Base-by-base conservation (phyloP, 2,329 filamentous ascomycete species). In the Didymella glomerata region DNA sequence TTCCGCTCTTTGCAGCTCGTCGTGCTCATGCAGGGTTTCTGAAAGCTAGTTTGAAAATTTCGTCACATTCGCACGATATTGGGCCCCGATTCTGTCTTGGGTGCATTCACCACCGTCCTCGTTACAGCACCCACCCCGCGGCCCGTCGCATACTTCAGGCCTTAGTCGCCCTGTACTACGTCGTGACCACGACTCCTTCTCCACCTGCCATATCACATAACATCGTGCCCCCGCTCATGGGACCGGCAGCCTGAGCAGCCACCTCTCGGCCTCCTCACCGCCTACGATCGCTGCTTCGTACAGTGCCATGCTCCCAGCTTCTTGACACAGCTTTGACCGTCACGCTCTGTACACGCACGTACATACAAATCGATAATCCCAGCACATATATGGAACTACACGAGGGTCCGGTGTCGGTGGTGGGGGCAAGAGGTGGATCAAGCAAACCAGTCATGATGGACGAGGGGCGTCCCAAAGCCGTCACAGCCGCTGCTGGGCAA, bases 401-500 rank as follows among this genome's bases (percentile, higher is more conserved):
- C 54, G 61, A 72, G 64, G 68, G 67, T 58, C 59, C 73, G 48
- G 68, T 69, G 52, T 60, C 67, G 63, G 71, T 69, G 70, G 70
- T 72, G 68, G 71, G 68, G 64, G 70, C 68, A 68, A 67, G 65
- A 61, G 64, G 63, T 50, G 65, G 61, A 54, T 59, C 72, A 34
- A 48, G 64, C 38, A 62, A 62, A 22, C 38, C 65, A 60, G 49
- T 67, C 48, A 63, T 60, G 24, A 55, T 65, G 55, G 68, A 69
- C 48, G 68, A 74, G 22, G 54, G 32, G 30, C 58, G 53, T 46
- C 53, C 58, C 22, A 45, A 58, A 47, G 41, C 63, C 38, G 47
- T 61, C 40, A 64, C 56, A 28, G 63, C 66, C 9, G 53, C 57
- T 18, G 53, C 56, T 45, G 68, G 77, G 56, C 83, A 86, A 69